Evolutionary conservation across 2,329 filamentous ascomycete genomes (phyloP).

Genomic region (Fusarium temperatum): DNA sequence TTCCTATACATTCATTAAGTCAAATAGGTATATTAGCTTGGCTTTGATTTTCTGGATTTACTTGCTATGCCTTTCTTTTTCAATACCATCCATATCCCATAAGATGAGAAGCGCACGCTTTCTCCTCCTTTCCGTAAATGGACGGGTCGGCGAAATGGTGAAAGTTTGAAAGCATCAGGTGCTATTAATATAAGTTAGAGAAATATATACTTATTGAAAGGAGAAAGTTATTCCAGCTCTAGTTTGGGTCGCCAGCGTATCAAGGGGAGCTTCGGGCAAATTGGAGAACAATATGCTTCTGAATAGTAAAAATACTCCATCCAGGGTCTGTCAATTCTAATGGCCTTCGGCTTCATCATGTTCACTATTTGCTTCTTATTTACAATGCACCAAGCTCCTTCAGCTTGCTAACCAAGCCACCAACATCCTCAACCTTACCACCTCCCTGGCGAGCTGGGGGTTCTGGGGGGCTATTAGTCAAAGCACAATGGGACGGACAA

Average conservation of each 20-base stretch:
- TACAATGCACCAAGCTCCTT: conserved; percentile 96
- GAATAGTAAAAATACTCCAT: neutral
- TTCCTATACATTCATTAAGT: neutral
- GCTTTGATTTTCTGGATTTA: neutral
- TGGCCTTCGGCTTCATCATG: neutral
- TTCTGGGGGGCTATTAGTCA: conserved; percentile 61
- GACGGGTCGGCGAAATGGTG: too few species aligned
- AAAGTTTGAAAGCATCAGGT: neutral
- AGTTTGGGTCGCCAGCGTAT: neutral
- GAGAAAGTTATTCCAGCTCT: neutral
- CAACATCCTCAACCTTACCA: conserved; percentile 96
- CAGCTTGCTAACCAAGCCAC: conserved; percentile 90
- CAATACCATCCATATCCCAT: neutral
- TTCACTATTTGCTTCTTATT: conserved; percentile 16
- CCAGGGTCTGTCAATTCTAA: neutral
- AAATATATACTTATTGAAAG: neutral
- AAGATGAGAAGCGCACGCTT: neutral
- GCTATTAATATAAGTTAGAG: neutral
- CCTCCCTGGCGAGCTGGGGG: conserved; percentile 88
- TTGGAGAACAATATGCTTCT: neutral
- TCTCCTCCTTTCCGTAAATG: neutral
- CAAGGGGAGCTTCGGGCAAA: neutral
- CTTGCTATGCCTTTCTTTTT: neutral
- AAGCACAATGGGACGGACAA: neutral
- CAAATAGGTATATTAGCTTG: neutral